Evolutionary conservation across 1,284 basidiomycete genomes (phyloP), one percentile per base, ranked within the genome.

Genomic region (Mycena citricolor): DNA sequence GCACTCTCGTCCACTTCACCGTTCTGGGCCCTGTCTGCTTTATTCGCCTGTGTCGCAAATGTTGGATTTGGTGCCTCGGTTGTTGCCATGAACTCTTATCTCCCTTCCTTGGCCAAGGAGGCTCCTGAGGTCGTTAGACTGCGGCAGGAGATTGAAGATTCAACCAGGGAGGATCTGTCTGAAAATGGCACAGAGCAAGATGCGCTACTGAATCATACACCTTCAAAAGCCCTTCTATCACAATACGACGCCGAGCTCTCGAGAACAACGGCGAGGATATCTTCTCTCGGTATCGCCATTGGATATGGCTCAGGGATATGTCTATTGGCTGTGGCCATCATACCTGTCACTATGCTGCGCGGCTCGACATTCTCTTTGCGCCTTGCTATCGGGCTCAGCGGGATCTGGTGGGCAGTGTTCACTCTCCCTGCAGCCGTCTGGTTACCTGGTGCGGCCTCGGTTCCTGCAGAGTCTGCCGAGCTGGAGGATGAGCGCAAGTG

Each of bases 21-120:
- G 0, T 36, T 84, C n/a, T 87, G 85, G 89, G 67, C 71, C 2
- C 54, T 85, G 11, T 74, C 73, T 1, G 78, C 83, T 2, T 54
- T 83, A 0, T 70, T 93, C 4, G 77, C 87, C 0, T 75, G 90
- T 30, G 64, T 76, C 1, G 83, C 91, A 5, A 93, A 92, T 58
- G 81, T 92, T 12, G 79, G 83, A 1, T 94, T 94, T 52, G 88
- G 91, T 1, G 85, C 83, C 0, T 87, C 84, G 10, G 73, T 85
- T 11, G 93, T 97, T 7, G 91, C 91, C 26, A 81, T 92, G 70
- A 97, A 97, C 58, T 81, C 90, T 0, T 94, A 94, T 63, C 74
- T 97, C 4, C 91, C 92, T 0, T 71, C 69, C 0, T 71, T 94
- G 2, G 88, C 90, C 0, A 74, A 76, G 48, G 76, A 79, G 26